A percentile compares a stretch with the other conserved stretches of the same genome.
These are phyloP conservation scores for Globisporangium camurandrum DNA, from an alignment of 352 stramenopile genomes.

Conservation along the genomic window DNA sequence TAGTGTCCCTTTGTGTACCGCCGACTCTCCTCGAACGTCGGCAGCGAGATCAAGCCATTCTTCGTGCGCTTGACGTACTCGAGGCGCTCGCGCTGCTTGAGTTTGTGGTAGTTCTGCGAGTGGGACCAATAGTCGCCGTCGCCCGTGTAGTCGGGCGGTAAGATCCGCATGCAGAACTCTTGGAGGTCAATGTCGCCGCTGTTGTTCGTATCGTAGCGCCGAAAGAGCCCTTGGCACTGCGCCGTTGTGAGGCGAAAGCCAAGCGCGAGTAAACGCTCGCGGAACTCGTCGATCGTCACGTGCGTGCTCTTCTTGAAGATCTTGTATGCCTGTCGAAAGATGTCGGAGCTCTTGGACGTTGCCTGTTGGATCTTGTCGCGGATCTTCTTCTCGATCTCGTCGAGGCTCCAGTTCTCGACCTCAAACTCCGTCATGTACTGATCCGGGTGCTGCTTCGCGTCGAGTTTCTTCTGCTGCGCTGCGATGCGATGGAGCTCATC, in stretches of 20 bases:
- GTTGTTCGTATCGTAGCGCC: slow-evolving; percentile 66
- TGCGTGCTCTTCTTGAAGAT: slow-evolving; percentile 78
- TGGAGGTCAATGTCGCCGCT: slow-evolving; percentile 78
- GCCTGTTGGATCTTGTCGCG: slow-evolving; percentile 78
- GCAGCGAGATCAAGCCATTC: slow-evolving; percentile 55
- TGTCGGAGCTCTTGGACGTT: slow-evolving; percentile 72
- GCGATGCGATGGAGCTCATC: slow-evolving; percentile 65
- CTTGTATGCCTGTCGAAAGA: slow-evolving; percentile 70
- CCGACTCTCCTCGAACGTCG: slow-evolving; percentile 48
- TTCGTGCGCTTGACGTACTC: slow-evolving; percentile 58
- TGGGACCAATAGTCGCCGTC: slow-evolving; percentile 76
- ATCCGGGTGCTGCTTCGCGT: slow-evolving; percentile 36
- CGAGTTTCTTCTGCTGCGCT: slow-evolving; percentile 40
- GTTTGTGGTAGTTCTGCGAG: slow-evolving; percentile 45
- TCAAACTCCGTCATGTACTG: slow-evolving; percentile 73
- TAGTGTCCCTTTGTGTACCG: slow-evolving; percentile 47
- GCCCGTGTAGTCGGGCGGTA: slow-evolving; percentile 71
- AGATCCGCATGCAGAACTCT: slow-evolving; percentile 73
- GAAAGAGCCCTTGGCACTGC: slow-evolving; percentile 62
- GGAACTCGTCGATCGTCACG: slow-evolving; percentile 68
- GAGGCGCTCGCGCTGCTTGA: slow-evolving; percentile 33
- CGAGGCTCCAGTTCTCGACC: slow-evolving; percentile 67
- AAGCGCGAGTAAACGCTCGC: slow-evolving; percentile 54
- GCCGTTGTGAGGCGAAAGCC: slow-evolving; percentile 57
- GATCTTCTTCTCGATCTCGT: slow-evolving; percentile 71